These are phyloP conservation scores for Globisporangium parvum DNA, from an alignment of 352 stramenopile species.

Conservation along the genomic window DNA sequence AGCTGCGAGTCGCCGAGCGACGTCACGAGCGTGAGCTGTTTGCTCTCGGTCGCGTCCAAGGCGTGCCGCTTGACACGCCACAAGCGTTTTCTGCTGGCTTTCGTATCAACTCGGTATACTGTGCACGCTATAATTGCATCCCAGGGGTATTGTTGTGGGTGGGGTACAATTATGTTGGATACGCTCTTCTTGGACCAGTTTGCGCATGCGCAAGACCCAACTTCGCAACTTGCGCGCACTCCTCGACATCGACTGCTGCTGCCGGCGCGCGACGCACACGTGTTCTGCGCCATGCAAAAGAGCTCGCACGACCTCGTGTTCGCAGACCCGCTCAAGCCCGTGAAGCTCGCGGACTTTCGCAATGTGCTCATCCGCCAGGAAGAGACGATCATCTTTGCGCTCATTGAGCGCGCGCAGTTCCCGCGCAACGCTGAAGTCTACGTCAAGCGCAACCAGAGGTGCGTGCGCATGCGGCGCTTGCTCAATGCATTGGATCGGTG, in stretches of 20 bases:
- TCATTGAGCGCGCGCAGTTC: slow-evolving; percentile 98
- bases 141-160: too few species aligned
- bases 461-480: slow-evolving; percentile 7
- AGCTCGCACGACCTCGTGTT: slow-evolving; percentile 63
- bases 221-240: neutral
- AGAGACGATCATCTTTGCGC: slow-evolving; percentile 99
- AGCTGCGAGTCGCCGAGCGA: too few species aligned
- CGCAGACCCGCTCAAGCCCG: slow-evolving; percentile 54
- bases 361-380: slow-evolving; percentile 91
- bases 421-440: slow-evolving; percentile 94
- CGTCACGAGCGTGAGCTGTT: too few species aligned
- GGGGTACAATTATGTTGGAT: too few species aligned
- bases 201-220: neutral
- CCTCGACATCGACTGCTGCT: neutral
- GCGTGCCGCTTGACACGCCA: too few species aligned
- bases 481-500: neutral
- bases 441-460: slow-evolving; percentile 80
- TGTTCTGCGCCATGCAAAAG: slow-evolving; percentile 32
- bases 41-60: neutral
- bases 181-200: too few species aligned
- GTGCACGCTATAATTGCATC: too few species aligned
- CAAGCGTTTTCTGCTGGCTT: slow-evolving; percentile 6
- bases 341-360: slow-evolving; percentile 84
- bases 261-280: neutral
- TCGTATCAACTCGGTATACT: neutral